Evolutionary conservation across 768 basidiomycete species (phyloP).

Genomic region (Mycena alexandri): DNA sequence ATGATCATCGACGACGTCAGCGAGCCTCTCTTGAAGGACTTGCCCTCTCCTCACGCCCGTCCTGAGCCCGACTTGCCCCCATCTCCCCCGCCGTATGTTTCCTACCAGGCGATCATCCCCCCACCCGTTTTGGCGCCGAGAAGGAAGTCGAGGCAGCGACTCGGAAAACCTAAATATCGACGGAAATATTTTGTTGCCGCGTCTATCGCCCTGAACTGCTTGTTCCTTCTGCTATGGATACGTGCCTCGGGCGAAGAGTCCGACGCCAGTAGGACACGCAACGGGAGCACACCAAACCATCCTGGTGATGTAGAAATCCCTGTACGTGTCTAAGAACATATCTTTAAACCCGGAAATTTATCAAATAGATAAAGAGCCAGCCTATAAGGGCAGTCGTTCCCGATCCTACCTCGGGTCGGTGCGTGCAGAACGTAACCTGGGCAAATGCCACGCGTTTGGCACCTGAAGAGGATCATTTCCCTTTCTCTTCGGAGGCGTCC

Average conservation of each 20-base stretch:
- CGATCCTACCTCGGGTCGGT: conserved; percentile 27
- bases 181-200: conserved; percentile 15
- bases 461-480: conserved; percentile 3
- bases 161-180: conserved; percentile 9
- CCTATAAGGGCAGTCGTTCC: conserved; percentile 22
- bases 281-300: neutral
- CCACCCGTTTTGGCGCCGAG: conserved; percentile 19
- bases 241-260: conserved; percentile 1
- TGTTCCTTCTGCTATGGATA: conserved; percentile 22
- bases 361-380: neutral
- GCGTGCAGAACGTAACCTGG: conserved; percentile 30
- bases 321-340: neutral
- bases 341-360: neutral
- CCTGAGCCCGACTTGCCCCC: conserved; percentile 5
- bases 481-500: conserved; percentile 26
- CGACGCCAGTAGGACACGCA: neutral
- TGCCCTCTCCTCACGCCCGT: conserved; percentile 1
- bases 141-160: conserved; percentile 16
- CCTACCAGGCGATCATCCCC: conserved; percentile 32
- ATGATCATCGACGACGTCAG: conserved; percentile 36
- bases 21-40: conserved; percentile 20
- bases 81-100: conserved; percentile 35
- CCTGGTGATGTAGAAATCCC: neutral
- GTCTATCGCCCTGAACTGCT: conserved; percentile 29
- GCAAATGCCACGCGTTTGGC: conserved; percentile 21